phyloP scores from a whole-genome alignment of 495 filamentous ascomycete species.

The Melanomma pulvis-pyrius region DNA sequence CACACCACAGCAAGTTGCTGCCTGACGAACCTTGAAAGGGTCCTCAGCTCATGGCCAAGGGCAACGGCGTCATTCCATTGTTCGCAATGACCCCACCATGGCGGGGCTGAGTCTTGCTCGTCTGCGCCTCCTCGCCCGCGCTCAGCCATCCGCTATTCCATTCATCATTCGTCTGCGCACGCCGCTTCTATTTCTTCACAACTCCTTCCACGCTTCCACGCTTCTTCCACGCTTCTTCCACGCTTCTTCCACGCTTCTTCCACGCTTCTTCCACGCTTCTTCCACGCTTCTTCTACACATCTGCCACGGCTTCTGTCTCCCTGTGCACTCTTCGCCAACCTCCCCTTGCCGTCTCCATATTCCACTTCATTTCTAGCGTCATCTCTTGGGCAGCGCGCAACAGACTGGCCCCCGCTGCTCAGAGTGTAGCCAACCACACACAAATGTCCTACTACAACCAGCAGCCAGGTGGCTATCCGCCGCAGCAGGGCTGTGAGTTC shows the following conservation, averaged over 20 bases:
- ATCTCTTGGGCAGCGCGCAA: too few species aligned
- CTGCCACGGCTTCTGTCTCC: not conserved
- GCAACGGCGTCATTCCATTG: not conserved
- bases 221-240: not conserved
- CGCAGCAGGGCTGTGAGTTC: slow-evolving; percentile 27
- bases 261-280: not conserved
- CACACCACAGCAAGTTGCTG: not conserved
- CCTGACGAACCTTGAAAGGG: not conserved
- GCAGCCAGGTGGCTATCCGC: slow-evolving; percentile 28
- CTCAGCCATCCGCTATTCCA: too few species aligned
- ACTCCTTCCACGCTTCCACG: too few species aligned
- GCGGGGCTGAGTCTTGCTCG: not conserved
- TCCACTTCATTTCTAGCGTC: too few species aligned
- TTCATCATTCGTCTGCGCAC: not conserved
- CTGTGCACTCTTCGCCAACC: not conserved
- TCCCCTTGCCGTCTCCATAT: not conserved
- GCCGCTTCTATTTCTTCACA: not conserved
- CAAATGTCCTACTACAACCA: slow-evolving; percentile 19
- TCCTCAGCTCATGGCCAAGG: too few species aligned
- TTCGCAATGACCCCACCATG: not conserved
- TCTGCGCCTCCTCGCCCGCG: not conserved
- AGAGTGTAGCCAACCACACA: not conserved
- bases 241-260: not conserved
- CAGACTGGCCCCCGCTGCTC: too few species aligned
- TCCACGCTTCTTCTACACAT: not conserved